These are phyloP conservation scores for Geranium brycei DNA, from an alignment of 345 rosid species.

Conservation along the genomic window DNA sequence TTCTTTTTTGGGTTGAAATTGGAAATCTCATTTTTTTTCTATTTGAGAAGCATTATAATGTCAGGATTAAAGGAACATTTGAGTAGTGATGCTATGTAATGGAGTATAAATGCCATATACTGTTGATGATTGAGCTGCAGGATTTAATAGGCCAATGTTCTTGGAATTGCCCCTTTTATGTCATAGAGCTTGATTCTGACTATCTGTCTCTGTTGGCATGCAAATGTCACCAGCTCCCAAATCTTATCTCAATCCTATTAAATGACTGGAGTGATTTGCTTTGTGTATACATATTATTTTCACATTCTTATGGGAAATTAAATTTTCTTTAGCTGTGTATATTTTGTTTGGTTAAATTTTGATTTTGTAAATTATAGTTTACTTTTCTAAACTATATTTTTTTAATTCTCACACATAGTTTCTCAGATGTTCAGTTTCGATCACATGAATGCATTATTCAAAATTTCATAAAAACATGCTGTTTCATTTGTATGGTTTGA, in stretches of 20 bases:
- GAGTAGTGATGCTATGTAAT: not conserved
- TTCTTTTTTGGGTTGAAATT: not conserved
- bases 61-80: not conserved
- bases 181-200: not conserved
- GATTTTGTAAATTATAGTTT: too few relatives aligned
- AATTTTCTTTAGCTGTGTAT: too few relatives aligned
- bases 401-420: not conserved
- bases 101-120: not conserved
- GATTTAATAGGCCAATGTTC: not conserved
- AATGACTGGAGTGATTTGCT: too few relatives aligned
- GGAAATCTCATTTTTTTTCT: not conserved
- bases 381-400: too few relatives aligned
- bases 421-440: not conserved
- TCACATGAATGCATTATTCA: not conserved
- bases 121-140: not conserved
- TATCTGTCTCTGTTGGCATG: not conserved
- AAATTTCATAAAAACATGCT: too few relatives aligned
- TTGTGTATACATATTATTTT: too few relatives aligned
- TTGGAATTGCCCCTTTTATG: not conserved
- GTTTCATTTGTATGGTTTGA: not conserved
- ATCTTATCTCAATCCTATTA: too few relatives aligned
- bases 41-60: not conserved
- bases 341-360: not conserved
- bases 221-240: too few relatives aligned
- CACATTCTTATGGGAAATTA: too few relatives aligned